Conservation (phyloP, 345 rosid genomes). For the Rubroshorea leprosula region DNA sequence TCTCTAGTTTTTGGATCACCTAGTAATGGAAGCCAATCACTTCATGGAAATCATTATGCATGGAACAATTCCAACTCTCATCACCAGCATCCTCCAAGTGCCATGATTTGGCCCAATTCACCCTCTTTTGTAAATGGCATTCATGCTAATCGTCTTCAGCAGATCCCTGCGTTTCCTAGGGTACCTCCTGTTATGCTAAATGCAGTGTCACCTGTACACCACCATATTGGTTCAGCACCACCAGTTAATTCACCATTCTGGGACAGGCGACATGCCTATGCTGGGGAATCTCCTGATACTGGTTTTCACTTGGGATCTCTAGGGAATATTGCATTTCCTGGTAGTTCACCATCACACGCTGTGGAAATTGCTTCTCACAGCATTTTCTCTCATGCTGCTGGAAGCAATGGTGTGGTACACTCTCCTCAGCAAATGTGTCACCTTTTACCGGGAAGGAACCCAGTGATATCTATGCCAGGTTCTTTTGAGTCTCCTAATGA, state of each 20-base stretch:
- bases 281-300: constrained; percentile 71
- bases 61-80: constrained; percentile 71
- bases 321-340: constrained; percentile 54
- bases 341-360: constrained; percentile 62
- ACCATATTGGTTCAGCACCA: constrained; percentile 85
- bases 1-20: constrained; percentile 61
- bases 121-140: constrained; percentile 66
- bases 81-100: constrained; percentile 55
- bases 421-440: constrained; percentile 71
- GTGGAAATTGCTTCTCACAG: constrained; percentile 59
- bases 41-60: constrained; percentile 47
- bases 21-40: constrained; percentile 56
- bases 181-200: constrained; percentile 58
- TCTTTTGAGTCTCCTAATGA: constrained; percentile 71
- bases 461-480: constrained; percentile 52
- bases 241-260: constrained; percentile 64
- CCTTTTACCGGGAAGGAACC: constrained; percentile 62
- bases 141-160: constrained; percentile 48
- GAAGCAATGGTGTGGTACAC: constrained; percentile 51
- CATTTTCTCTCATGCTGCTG: constrained; percentile 47
- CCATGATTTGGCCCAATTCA: constrained; percentile 77
- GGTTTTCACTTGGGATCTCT: constrained; percentile 72
- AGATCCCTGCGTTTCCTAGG: constrained; percentile 57
- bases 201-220: constrained; percentile 56
- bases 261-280: constrained; percentile 68